A percentile compares a stretch with the other conserved stretches of the same genome.
These are phyloP conservation scores for Cucurbita moschata DNA, from an alignment of 306 rosid genomes.

Conservation along the genomic window DNA sequence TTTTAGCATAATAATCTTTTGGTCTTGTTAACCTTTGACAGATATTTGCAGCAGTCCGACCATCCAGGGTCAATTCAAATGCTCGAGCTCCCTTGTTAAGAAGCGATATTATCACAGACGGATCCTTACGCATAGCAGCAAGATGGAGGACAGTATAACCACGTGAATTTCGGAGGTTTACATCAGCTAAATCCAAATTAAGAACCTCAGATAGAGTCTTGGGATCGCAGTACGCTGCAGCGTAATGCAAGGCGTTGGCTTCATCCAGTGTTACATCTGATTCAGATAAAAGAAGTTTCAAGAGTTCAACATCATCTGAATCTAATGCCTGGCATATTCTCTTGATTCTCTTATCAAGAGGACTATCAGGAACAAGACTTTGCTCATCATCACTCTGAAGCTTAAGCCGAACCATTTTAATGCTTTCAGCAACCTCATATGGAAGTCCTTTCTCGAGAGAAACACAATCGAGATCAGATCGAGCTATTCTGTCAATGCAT, in stretches of 20 bases:
- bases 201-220: constrained; percentile 36
- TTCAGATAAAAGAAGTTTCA: constrained; percentile 29
- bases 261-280: constrained; percentile 26
- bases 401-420: constrained; percentile 20
- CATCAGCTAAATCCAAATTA: constrained; percentile 23
- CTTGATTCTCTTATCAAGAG: constrained; percentile 26
- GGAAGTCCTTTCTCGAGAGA: constrained; percentile 36
- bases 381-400: constrained; percentile 7
- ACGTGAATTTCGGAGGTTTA: constrained; percentile 26
- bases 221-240: constrained; percentile 36
- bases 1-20: constrained; percentile 31
- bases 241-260: constrained; percentile 36
- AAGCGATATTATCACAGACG: constrained; percentile 29
- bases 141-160: constrained; percentile 35
- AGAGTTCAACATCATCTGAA: constrained; percentile 34
- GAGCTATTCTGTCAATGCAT: constrained; percentile 27
- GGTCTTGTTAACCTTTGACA: constrained; percentile 36
- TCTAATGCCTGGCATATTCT: constrained; percentile 31
- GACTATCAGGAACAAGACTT: constrained; percentile 8
- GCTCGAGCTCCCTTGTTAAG: constrained; percentile 31
- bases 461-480: constrained; percentile 27
- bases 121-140: constrained; percentile 41
- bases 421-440: constrained; percentile 15
- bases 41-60: constrained; percentile 31
- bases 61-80: constrained; percentile 26